A percentile compares a stretch with the other conserved stretches of the same genome.
These are phyloP conservation scores for Plasmodium cynomolgi DNA, from an alignment of 169 alveolate genomes.

Conservation along the genomic window DNA sequence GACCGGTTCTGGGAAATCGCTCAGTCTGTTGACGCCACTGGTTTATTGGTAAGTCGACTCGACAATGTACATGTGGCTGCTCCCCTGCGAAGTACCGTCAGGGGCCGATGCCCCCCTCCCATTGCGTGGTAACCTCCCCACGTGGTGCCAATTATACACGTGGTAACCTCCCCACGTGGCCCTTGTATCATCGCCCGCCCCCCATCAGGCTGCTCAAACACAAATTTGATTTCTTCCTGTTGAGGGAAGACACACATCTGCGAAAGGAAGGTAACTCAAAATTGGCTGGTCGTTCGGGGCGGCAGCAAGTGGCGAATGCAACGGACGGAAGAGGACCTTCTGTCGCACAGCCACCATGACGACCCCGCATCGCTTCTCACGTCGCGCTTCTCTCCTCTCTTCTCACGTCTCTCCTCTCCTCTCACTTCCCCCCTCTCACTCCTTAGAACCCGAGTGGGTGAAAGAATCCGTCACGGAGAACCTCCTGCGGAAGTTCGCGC, in stretches of 20 bases:
- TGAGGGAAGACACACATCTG: conserved; percentile 24
- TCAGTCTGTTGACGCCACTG: conserved; percentile 24
- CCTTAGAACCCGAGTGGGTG: conserved; percentile 64
- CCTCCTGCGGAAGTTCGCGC: conserved; percentile 6
- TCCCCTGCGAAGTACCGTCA: neutral
- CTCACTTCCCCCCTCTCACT: neutral
- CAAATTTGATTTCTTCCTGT: conserved; percentile 28
- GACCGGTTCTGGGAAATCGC: conserved; percentile 59
- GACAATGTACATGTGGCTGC: neutral
- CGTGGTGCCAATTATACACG: too few relatives aligned
- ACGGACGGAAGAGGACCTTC: neutral
- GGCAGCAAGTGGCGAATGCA: neutral
- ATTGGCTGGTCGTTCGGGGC: too few relatives aligned
- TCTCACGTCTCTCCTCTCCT: neutral
- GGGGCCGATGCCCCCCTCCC: neutral
- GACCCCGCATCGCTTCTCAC: neutral
- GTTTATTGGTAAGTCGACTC: conserved; percentile 24
- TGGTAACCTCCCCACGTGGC: too few relatives aligned
- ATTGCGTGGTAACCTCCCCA: too few relatives aligned
- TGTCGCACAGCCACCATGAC: neutral
- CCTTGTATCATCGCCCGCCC: neutral
- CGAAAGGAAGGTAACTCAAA: conserved; percentile 3
- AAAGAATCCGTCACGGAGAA: conserved; percentile 22
- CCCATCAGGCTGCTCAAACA: conserved; percentile 49
- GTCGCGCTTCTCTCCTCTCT: neutral